Conservation (phyloP, 306 rosid genomes). For the apple (Malus domestica) region DNA sequence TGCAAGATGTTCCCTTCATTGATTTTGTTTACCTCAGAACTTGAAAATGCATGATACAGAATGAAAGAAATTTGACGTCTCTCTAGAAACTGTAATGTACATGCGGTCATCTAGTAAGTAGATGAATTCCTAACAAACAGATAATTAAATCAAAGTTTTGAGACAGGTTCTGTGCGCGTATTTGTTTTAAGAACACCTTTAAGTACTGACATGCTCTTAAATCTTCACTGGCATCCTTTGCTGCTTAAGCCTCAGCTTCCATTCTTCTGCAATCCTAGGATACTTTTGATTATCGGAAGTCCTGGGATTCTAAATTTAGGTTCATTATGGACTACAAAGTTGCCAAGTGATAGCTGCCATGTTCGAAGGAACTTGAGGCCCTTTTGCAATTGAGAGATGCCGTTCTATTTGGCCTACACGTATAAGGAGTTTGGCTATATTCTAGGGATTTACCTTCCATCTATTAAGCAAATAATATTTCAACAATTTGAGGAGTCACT, state of each 20-base stretch:
- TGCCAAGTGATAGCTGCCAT: background rate
- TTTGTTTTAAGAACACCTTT: background rate
- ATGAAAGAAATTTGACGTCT: background rate
- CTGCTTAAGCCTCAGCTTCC: background rate
- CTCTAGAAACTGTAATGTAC: background rate
- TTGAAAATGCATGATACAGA: constrained; percentile 9
- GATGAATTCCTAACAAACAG: background rate
- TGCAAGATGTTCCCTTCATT: constrained; percentile 14
- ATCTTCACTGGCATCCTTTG: background rate
- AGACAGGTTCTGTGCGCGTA: background rate
- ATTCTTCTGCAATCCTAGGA: background rate
- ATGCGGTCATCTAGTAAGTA: background rate
- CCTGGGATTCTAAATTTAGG: background rate
- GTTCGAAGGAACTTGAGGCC: background rate
- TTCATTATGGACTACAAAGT: background rate
- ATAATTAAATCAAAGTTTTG: background rate
- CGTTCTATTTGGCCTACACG: background rate
- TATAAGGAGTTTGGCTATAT: background rate
- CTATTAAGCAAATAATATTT: background rate
- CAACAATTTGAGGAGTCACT: background rate
- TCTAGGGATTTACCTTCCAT: background rate
- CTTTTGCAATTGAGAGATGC: background rate
- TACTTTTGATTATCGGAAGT: background rate
- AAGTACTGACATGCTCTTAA: background rate
- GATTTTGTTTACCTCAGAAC: constrained; percentile 2